Evolutionary conservation across 306 rosid genomes (phyloP), one percentile per base, ranked within the genome.

Genomic region (Cucumis melo): DNA sequence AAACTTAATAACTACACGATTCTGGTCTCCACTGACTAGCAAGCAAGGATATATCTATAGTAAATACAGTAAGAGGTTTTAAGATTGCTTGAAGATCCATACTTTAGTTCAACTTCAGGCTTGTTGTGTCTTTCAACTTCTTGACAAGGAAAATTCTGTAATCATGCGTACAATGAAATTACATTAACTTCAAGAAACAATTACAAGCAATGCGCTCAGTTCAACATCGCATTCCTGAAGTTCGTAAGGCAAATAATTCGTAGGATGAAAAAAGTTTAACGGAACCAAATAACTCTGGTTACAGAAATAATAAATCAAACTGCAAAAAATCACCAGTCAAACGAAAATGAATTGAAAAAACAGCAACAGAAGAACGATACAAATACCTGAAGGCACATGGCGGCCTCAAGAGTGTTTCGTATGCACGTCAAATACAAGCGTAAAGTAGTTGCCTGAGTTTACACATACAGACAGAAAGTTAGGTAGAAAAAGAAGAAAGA

Each of bases 121-220:
- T 94, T 94, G 96, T 94, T 94, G 82, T 94, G 99, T 86, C 99
- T 87, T 80, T 94, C 99, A 53, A 94, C 99, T 87, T 94, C 99
- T 87, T 94, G 99, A 72, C 99, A 94, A 68, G 97, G 99, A 58
- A 94, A 94, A 79, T 92, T 94, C 97, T 91, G 91, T 79, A 81
- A 53, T 32, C 74, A 74, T 13, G 12, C 48, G 42, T 27, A 27
- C 29, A 27, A 27, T 27, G 29, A 27, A 27, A 27, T 1, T 27
- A 27, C 29, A 27, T 27, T 1, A 27, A 27, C 29, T 27, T 27
- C 46, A 9, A 41, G 10, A 41, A 41, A 41, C 46, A 41, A 6
- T 41, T 41, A 41, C 46, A 41, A 41, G 46, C 46, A 41, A 8
- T 41, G 46, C 46, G 46, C 8, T 41, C 46, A 41, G 10, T 11